Base-by-base conservation (phyloP, 257 asterid genomes). In the Echium plantagineum region DNA sequence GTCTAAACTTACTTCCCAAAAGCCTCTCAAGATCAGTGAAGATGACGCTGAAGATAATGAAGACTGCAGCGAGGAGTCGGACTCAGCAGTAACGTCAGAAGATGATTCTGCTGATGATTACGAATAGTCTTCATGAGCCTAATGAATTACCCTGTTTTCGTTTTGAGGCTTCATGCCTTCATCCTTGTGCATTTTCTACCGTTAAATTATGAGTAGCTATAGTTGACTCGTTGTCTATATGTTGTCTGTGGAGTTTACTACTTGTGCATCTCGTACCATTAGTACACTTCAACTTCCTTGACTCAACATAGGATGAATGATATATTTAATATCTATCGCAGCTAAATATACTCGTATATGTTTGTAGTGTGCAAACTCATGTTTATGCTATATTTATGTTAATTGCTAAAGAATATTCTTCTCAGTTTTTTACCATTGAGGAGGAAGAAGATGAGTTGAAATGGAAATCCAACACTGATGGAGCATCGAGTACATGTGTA, bases 31-130 rank as follows among this genome's bases (percentile, higher is more conserved):
- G 74, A 83, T 84, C 15, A 80, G 75, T 2, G 97, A 86, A 77
- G 79, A 74, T 24, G 86, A 75, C 17, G 75, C 67, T 30, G 72
- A 19, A 16, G 77, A 69, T 1, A 79, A 72, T 0, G 81, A 76
- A 16, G 61, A 35, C 13, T 35, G 12, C 0, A 79, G 35, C 1
- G 82, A 60, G 6, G 90, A 71, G 31, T 78, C 68, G 5, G 80
- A 61, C 52, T 79, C 86, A n/a, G 86, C 84, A 61, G 89, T 82
- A 31, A 72, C 89, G 64, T 81, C 90, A 42, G 91, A 73, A 21
- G 88, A 77, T 31, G 91, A 75, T 56, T 69, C 80, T 12, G 10
- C 17, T 42, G 49, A 42, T 42, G 49, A 2, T 42, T 42, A 1
- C 52, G 75, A 61, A 9, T 66, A 64, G 56, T 21, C 30, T 22